Evolutionary conservation across 306 rosid genomes (phyloP).

Genomic region (Datisca glomerata): DNA sequence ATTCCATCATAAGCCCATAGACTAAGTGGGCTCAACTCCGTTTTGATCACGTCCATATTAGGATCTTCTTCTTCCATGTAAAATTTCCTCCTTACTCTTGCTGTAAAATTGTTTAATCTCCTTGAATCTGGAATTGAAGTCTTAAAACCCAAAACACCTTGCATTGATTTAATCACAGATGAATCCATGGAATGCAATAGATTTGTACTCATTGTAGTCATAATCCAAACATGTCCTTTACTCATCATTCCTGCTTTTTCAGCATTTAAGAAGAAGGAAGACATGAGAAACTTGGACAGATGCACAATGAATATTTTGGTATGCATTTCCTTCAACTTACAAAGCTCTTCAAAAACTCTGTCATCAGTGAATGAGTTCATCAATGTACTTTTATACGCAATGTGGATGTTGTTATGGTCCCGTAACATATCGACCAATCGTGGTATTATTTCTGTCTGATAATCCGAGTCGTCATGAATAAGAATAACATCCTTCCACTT

Average conservation of each 20-base stretch:
- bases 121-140: slow-evolving; percentile 2
- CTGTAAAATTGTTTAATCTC: background rate
- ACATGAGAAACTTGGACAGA: background rate
- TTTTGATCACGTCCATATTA: background rate
- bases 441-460: background rate
- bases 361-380: slow-evolving; percentile 3
- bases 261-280: background rate
- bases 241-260: too few relatives aligned
- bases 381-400: background rate
- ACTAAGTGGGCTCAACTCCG: background rate
- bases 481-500: slow-evolving; percentile 7
- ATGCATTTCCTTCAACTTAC: background rate
- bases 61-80: slow-evolving; percentile 1
- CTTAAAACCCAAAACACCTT: slow-evolving; percentile 10
- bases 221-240: slow-evolving; percentile 7
- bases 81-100: slow-evolving; percentile 4
- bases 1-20: slow-evolving; percentile 12
- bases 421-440: background rate
- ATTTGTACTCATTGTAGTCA: slow-evolving; percentile 2
- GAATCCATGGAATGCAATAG: slow-evolving; percentile 3
- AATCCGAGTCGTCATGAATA: background rate
- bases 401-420: background rate
- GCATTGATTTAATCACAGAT: background rate
- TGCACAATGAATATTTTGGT: slow-evolving; percentile 7
- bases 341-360: slow-evolving; percentile 1